Percentiles rank a stretch among this genome's conserved stretches.
Evolutionary conservation across 768 basidiomycete genomes (phyloP).

Genomic region (Rhodosporidiobolus sp.): DNA sequence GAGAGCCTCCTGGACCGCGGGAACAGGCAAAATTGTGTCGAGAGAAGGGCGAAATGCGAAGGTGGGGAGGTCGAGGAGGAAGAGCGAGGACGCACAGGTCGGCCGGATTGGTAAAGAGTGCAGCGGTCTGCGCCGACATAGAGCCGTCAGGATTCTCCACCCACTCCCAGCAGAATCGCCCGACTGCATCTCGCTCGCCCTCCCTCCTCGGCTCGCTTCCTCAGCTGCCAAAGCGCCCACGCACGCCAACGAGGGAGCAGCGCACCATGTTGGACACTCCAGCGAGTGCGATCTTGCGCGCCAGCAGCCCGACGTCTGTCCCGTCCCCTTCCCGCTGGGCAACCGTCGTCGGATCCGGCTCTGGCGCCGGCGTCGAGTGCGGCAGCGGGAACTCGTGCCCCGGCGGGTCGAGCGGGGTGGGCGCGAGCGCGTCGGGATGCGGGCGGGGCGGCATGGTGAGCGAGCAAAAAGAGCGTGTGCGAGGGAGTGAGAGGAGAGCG

Average conservation of each 20-base stretch:
- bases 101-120: slow-evolving; percentile 32
- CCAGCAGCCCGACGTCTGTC: slow-evolving; percentile 6
- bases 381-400: slow-evolving; percentile 12
- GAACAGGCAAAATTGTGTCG: not conserved
- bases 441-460: not conserved
- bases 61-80: too few species aligned
- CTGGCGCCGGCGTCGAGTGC: not conserved
- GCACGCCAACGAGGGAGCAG: too few species aligned
- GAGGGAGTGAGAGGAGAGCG: too few species aligned
- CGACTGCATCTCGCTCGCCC: not conserved
- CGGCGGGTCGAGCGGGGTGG: slow-evolving; percentile 28
- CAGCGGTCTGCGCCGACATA: slow-evolving; percentile 5
- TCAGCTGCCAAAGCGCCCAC: not conserved
- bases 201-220: too few species aligned
- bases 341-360: not conserved
- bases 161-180: not conserved
- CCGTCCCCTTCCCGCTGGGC: too few species aligned
- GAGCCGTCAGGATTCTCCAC: not conserved
- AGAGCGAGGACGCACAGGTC: slow-evolving; percentile 18
- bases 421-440: slow-evolving; percentile 24
- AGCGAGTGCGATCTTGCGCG: slow-evolving; percentile 23
- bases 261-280: slow-evolving; percentile 32
- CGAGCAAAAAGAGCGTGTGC: too few species aligned
- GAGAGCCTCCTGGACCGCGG: not conserved
- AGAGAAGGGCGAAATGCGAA: too few species aligned